Percentiles rank a stretch among this genome's conserved stretches.
phyloP scores from a whole-genome alignment of 2,329 filamentous ascomycete genomes.

The Capronia coronata region DNA sequence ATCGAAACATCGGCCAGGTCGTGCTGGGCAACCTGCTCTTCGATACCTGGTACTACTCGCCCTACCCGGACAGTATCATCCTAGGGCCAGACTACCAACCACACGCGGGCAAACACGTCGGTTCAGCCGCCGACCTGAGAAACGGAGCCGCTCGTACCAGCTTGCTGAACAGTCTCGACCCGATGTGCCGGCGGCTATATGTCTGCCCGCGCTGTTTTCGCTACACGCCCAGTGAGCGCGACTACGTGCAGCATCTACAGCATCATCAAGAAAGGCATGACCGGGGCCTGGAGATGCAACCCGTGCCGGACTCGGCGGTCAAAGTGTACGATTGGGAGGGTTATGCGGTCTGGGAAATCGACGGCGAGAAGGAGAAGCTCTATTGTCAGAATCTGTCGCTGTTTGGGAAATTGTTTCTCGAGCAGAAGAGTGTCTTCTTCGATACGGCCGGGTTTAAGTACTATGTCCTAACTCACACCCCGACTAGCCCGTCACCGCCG shows the following conservation, averaged over 20 bases:
- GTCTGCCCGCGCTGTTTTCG: conserved; percentile 93
- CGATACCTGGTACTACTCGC: conserved; percentile 86
- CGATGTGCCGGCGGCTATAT: conserved; percentile 13
- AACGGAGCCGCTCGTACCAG: conserved; percentile 15
- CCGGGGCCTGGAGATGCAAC: conserved; percentile 16
- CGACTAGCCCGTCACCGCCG: conserved; percentile 1
- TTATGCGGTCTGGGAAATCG: conserved; percentile 86
- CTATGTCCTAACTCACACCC: conserved; percentile 75
- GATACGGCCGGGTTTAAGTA: conserved; percentile 92
- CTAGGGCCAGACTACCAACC: conserved; percentile 17
- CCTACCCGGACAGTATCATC: conserved; percentile 62
- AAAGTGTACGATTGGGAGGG: conserved; percentile 72
- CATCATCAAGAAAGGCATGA: conserved; percentile 33
- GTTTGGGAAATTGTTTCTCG: conserved; percentile 94
- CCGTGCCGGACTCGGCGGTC: conserved; percentile 53
- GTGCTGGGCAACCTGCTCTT: conserved; percentile 79
- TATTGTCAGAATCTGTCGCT: conserved; percentile 94
- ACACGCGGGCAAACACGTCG: conserved; percentile 28
- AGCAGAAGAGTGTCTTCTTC: conserved; percentile 98
- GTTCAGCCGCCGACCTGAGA: conserved; percentile 31
- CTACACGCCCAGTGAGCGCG: conserved; percentile 55
- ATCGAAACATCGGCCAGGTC: conserved; percentile 76
- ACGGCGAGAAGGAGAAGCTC: conserved; percentile 79
- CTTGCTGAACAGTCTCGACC: conserved; percentile 5
- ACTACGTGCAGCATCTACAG: conserved; percentile 46